These are phyloP conservation scores for Didymella exigua DNA, from an alignment of 2,329 filamentous ascomycete genomes.

Conservation along the genomic window DNA sequence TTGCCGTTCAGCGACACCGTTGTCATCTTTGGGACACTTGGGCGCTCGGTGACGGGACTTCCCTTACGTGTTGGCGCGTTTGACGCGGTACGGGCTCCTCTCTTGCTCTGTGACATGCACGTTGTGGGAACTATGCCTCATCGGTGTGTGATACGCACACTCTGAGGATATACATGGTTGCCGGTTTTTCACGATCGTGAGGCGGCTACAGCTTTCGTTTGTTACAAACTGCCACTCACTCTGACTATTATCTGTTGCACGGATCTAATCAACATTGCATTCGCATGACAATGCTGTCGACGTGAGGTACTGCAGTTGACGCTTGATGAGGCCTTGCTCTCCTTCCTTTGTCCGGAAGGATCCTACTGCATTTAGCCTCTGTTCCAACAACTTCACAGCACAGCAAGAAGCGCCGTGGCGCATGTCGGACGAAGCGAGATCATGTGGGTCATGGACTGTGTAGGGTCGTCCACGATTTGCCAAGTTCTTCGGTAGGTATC, in stretches of 20 bases:
- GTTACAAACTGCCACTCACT: not conserved
- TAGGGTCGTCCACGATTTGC: not conserved
- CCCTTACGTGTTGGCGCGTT: not conserved
- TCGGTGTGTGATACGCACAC: not conserved
- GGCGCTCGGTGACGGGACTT: not conserved
- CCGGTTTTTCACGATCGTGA: not conserved
- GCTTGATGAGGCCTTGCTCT: not conserved
- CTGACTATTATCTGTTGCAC: not conserved
- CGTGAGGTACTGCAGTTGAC: not conserved
- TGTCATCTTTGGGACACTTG: not conserved
- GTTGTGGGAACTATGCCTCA: not conserved
- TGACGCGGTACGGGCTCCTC: conserved; percentile 1
- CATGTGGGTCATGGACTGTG: not conserved
- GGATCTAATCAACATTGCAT: not conserved
- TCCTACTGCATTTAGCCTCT: conserved; percentile 1
- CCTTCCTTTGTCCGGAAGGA: not conserved
- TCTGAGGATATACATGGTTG: not conserved
- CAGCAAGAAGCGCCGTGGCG: conserved; percentile 2
- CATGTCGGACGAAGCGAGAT: not conserved
- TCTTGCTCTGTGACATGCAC: not conserved
- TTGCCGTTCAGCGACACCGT: not conserved
- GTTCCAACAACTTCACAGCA: not conserved
- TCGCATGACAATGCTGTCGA: not conserved
- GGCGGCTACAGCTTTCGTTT: no score
- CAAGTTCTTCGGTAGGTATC: not conserved